Evolutionary conservation across 2,329 filamentous ascomycete species (phyloP), one percentile per base, ranked within the genome.

Genomic region (Talaromyces sp.): DNA sequence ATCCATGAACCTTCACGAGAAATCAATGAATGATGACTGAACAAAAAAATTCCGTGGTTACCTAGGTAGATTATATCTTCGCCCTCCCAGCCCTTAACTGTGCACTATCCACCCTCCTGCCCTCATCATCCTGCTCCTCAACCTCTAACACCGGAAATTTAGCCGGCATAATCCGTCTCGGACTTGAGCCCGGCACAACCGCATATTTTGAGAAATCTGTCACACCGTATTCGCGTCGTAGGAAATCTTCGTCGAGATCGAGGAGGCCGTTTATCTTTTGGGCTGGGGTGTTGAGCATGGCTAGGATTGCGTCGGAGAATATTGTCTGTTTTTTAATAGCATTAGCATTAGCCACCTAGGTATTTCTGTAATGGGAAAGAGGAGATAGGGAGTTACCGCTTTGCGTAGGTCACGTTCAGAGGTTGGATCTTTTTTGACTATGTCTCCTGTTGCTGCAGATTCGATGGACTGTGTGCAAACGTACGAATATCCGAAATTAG

Each of bases 111-210:
- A 87, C 79, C 57, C 86, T 80, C 66, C 77, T 81, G 0, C 90
- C 89, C 70, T 95, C 89, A 66, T 95, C 90, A 60, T 87, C 84
- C 73, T 95, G 89, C 74, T 94, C 90, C 7, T 78, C 81, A 4
- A 95, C 89, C 2, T 78, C 82, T 64, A 95, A 67, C 62, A 87
- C 81, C 0, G 90, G 90, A 61, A 94, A 77, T 58, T 78, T 70
- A 0, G 70, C 75, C 0, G 91, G 91, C 89, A 95, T 92, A 62
- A 95, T 95, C 19, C 90, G 78, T 58, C 90, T 76, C 0, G 90
- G 89, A 1, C 58, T 74, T 0, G 81, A 65, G 1, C 87, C 88
- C 0, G 81, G 75, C 0, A 92, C 78, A n/a, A 93, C 70, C 35
- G 80, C 83, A 69, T 95, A 95, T 65, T 84, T 82, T 0, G 80